phyloP scores from a whole-genome alignment of 2,329 filamentous ascomycete genomes.

The Plenodomus lindquistii region DNA sequence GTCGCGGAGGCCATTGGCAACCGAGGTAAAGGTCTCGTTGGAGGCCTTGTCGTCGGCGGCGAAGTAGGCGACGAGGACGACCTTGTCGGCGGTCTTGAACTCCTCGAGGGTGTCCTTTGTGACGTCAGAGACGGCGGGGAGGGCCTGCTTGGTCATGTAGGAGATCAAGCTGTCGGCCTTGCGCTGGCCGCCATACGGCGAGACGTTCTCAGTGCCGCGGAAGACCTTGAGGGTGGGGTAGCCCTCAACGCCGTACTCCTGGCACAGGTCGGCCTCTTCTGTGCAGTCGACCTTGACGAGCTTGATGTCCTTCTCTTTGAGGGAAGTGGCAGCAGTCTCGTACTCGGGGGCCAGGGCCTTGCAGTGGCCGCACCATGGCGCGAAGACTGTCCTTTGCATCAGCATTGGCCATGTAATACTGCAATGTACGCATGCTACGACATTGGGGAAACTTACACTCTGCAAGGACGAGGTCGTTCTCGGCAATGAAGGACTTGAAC shows the following conservation, averaged over 20 bases:
- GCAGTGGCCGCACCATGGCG: conserved; percentile 97
- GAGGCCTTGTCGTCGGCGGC: conserved; percentile 78
- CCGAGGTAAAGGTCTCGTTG: conserved; percentile 80
- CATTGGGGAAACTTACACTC: conserved; percentile 71
- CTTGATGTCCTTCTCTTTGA: conserved; percentile 87
- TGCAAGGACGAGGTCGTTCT: conserved; percentile 86
- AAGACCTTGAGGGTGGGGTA: conserved; percentile 99
- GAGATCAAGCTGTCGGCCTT: conserved; percentile 77
- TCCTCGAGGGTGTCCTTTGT: conserved; percentile 83
- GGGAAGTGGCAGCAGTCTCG: conserved; percentile 79
- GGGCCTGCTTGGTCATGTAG: conserved; percentile 98
- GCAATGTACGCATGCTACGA: background rate
- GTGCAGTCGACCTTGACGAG: conserved; percentile 94
- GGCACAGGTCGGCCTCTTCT: conserved; percentile 88
- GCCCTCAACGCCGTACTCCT: conserved; percentile 87
- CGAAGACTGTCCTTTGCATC: conserved; percentile 69
- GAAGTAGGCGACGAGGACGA: conserved; percentile 90
- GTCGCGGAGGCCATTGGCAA: conserved; percentile 78
- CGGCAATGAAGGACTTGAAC: conserved; percentile 83
- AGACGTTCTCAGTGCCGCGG: conserved; percentile 80
- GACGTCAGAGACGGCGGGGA: conserved; percentile 86
- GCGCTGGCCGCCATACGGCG: conserved; percentile 84
- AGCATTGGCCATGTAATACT: conserved; percentile 26
- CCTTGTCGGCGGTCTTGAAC: conserved; percentile 98
- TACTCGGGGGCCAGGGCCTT: conserved; percentile 95